Evolutionary conservation across 495 filamentous ascomycete species (phyloP).

Genomic region (Recurvomyces mirabilis): DNA sequence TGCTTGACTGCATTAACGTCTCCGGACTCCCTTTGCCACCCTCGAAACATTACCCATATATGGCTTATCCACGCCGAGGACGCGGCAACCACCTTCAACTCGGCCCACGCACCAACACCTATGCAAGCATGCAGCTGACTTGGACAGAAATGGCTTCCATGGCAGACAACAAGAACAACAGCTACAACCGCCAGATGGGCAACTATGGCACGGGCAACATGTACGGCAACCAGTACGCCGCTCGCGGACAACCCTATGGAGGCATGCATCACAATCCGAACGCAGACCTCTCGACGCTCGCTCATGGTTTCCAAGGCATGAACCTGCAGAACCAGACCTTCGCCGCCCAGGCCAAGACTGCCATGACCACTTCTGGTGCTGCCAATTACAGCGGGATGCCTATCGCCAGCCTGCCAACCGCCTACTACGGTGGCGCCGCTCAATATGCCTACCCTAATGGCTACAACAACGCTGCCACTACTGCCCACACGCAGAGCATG

Average conservation of each 20-base stretch:
- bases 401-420: constrained; percentile 19
- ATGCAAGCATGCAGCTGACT: no score
- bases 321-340: constrained; percentile 24
- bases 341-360: constrained; percentile 25
- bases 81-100: no score
- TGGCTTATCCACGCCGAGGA: no score
- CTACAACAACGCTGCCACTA: constrained; percentile 19
- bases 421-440: constrained; percentile 19
- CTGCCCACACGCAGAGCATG: constrained; percentile 26
- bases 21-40: not conserved
- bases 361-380: constrained; percentile 22
- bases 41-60: no score
- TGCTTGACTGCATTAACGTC: not conserved
- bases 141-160: constrained; percentile 12
- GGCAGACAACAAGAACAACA: constrained; percentile 14
- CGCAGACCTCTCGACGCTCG: constrained; percentile 24
- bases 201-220: constrained; percentile 13
- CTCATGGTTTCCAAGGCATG: constrained; percentile 27
- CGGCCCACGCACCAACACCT: not conserved
- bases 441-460: constrained; percentile 25
- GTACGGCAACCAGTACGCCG: constrained; percentile 21
- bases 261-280: constrained; percentile 19
- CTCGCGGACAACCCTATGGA: constrained; percentile 20
- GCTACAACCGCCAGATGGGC: constrained; percentile 12
- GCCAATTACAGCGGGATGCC: constrained; percentile 24